Percentiles rank a stretch among this genome's conserved stretches.
Evolutionary conservation across 345 rosid genomes (phyloP).

Genomic region (Brassica juncea): DNA sequence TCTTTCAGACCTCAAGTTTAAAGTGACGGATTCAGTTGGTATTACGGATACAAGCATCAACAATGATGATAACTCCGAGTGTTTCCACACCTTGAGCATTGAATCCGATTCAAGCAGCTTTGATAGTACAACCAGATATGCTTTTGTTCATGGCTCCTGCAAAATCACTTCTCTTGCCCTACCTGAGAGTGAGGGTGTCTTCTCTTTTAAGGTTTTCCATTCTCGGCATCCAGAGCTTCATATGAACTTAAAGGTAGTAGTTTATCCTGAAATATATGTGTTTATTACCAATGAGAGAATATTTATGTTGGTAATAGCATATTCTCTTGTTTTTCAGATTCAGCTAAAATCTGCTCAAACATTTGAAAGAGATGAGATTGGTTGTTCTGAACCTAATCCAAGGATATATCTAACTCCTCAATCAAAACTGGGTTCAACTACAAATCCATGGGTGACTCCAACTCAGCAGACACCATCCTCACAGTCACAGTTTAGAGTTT

Average conservation of each 20-base stretch:
- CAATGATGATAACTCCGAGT: constrained; percentile 45
- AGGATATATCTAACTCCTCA: not conserved
- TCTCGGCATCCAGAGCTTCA: constrained; percentile 47
- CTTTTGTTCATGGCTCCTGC: constrained; percentile 54
- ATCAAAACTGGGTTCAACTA: not conserved
- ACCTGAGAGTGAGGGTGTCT: constrained; percentile 49
- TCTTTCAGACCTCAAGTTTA: constrained; percentile 48
- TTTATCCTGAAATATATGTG: not conserved
- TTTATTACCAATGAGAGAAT: not conserved
- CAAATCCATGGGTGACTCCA: not conserved
- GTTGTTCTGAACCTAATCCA: not conserved
- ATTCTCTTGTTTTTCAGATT: constrained; percentile 9
- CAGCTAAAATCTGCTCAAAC: constrained; percentile 2
- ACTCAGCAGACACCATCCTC: constrained; percentile 21
- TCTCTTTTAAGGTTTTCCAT: constrained; percentile 50
- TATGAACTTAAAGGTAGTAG: constrained; percentile 37
- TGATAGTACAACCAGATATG: constrained; percentile 38
- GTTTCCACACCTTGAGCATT: constrained; percentile 48
- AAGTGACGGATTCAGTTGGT: constrained; percentile 51
- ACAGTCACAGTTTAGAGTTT: constrained; percentile 21
- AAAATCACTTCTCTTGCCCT: constrained; percentile 47
- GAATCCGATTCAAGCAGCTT: constrained; percentile 31
- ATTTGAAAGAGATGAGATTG: constrained; percentile 25
- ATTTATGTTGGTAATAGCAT: not conserved
- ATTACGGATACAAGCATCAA: constrained; percentile 48